phyloP scores from a whole-genome alignment of 805 yeast species.

The Zygoascus tannicola region DNA sequence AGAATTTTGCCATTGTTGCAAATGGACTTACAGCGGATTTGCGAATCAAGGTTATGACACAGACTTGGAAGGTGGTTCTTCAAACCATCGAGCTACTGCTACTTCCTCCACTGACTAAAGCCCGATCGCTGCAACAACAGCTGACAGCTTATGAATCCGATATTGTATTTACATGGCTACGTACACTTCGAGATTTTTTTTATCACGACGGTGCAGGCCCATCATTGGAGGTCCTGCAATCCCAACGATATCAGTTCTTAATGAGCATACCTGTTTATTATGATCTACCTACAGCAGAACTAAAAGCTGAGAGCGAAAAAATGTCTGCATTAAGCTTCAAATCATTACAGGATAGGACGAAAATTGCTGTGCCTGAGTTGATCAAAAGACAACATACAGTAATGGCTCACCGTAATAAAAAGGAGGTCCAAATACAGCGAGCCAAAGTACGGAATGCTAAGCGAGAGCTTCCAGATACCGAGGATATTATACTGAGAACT shows the following conservation, averaged over 20 bases:
- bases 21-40: slow-evolving; percentile 46
- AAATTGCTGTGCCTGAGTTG: slow-evolving; percentile 34
- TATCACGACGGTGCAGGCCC: slow-evolving; percentile 79
- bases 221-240: slow-evolving; percentile 51
- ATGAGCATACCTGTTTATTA: slow-evolving; percentile 57
- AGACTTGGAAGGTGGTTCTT: slow-evolving; percentile 72
- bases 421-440: slow-evolving; percentile 40
- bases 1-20: slow-evolving; percentile 57
- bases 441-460: slow-evolving; percentile 38
- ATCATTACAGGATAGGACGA: slow-evolving; percentile 40
- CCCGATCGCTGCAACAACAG: slow-evolving; percentile 32
- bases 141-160: slow-evolving; percentile 55
- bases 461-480: slow-evolving; percentile 39
- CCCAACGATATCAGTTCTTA: slow-evolving; percentile 54
- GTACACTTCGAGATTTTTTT: slow-evolving; percentile 63
- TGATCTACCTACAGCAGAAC: slow-evolving; percentile 38
- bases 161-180: slow-evolving; percentile 61
- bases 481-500: slow-evolving; percentile 65
- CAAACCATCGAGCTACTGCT: slow-evolving; percentile 59
- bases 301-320: slow-evolving; percentile 51
- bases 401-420: slow-evolving; percentile 60
- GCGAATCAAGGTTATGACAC: slow-evolving; percentile 56
- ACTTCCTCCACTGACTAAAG: slow-evolving; percentile 53
- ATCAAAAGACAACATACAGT: slow-evolving; percentile 59
- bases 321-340: slow-evolving; percentile 46